Percentiles rank a stretch among this genome's conserved stretches.
phyloP scores from a whole-genome alignment of 2,329 filamentous ascomycete genomes.

The Alternaria consortialis region DNA sequence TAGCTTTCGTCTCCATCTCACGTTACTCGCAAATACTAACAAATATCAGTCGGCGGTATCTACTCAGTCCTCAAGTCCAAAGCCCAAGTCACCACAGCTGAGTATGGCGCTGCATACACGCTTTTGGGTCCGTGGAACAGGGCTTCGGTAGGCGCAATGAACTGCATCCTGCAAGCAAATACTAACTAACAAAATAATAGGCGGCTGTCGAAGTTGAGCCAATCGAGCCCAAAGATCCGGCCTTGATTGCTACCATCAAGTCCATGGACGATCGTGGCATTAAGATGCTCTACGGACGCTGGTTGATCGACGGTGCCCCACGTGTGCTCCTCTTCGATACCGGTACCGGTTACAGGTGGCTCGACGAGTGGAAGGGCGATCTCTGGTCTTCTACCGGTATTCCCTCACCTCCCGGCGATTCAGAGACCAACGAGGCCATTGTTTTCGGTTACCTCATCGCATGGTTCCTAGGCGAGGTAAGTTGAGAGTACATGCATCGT shows the following conservation, averaged over 20 bases:
- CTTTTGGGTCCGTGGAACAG: constrained; percentile 94
- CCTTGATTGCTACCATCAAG: constrained; percentile 82
- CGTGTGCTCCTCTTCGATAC: constrained; percentile 95
- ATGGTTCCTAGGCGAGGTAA: constrained; percentile 97
- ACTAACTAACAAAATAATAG: constrained; percentile 58
- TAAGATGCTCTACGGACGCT: constrained; percentile 89
- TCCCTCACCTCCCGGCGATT: constrained; percentile 88
- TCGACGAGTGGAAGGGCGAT: constrained; percentile 97
- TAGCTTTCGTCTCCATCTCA: constrained; percentile 54
- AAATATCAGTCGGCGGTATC: constrained; percentile 85
- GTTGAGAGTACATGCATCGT: constrained; percentile 11
- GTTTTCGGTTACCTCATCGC: constrained; percentile 97
- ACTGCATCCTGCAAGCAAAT: neutral
- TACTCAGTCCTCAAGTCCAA: constrained; percentile 99
- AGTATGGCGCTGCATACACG: constrained; percentile 98
- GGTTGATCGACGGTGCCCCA: constrained; percentile 96
- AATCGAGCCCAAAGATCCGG: constrained; percentile 82
- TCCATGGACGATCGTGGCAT: constrained; percentile 94
- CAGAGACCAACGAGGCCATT: constrained; percentile 96
- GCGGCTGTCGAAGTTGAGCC: constrained; percentile 98
- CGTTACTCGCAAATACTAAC: constrained; percentile 24
- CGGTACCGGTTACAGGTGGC: constrained; percentile 86
- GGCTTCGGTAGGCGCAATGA: constrained; percentile 72
- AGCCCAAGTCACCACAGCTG: constrained; percentile 93
- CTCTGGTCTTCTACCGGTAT: constrained; percentile 93